These are phyloP conservation scores for Schoenoplectus tabernaemontani DNA, from an alignment of 202 grass and related monocot genomes.

Conservation along the genomic window DNA sequence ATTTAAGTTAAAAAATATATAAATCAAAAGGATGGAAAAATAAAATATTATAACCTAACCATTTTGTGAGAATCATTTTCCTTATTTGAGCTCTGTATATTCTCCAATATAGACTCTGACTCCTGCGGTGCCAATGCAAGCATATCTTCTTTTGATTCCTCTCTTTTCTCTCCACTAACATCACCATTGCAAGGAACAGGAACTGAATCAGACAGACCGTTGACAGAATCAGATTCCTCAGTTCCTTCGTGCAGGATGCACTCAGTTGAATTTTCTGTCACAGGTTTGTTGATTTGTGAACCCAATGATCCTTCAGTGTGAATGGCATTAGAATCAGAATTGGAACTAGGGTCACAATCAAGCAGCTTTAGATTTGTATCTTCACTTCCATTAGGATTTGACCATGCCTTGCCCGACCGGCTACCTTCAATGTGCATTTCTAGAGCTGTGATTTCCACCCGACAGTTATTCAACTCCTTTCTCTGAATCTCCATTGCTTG, in stretches of 20 bases:
- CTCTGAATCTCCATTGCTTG: constrained; percentile 70
- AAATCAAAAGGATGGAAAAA: neutral
- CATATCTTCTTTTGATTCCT: constrained; percentile 29
- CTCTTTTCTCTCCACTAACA: constrained; percentile 33
- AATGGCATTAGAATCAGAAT: constrained; percentile 25
- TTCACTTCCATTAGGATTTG: constrained; percentile 17
- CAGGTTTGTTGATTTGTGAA: constrained; percentile 37
- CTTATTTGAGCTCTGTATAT: constrained; percentile 53
- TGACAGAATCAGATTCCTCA: neutral
- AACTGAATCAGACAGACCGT: neutral
- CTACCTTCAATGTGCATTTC: constrained; percentile 95
- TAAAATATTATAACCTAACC: constrained; percentile 43
- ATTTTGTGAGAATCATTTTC: constrained; percentile 68
- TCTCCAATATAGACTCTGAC: constrained; percentile 34
- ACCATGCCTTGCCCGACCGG: constrained; percentile 49
- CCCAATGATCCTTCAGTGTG: constrained; percentile 39
- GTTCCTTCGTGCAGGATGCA: constrained; percentile 28
- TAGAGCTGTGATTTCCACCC: constrained; percentile 90
- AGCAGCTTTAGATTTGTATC: constrained; percentile 27
- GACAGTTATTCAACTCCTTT: constrained; percentile 79
- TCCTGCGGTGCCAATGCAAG: constrained; percentile 36
- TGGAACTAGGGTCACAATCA: constrained; percentile 35
- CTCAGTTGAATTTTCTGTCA: constrained; percentile 21
- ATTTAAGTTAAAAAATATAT: neutral
- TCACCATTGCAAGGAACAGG: constrained; percentile 28